Conservation (phyloP, 1,284 basidiomycete species). For the Neonothopanus nambi region DNA sequence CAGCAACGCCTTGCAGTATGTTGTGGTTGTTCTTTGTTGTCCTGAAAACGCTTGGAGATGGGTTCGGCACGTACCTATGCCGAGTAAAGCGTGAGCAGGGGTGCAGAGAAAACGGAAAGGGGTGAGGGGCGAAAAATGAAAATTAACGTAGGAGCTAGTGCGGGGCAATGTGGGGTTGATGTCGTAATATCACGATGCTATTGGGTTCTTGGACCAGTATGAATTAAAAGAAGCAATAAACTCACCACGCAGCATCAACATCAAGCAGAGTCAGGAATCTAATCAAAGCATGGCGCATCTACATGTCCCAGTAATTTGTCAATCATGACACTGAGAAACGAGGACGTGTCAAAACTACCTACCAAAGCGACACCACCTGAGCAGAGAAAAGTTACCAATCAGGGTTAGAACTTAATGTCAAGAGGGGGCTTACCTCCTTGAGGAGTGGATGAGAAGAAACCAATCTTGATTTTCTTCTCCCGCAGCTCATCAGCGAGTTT, state of each 20-base stretch:
- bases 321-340: conserved; percentile 3
- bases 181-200: conserved; percentile 13
- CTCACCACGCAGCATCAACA: conserved; percentile 79
- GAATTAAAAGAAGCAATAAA: conserved; percentile 11
- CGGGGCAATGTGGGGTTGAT: conserved; percentile 1
- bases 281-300: conserved; percentile 90
- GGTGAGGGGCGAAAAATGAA: conserved; percentile 5
- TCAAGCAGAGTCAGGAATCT: conserved; percentile 78
- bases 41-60: conserved; percentile 83
- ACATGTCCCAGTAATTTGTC: conserved; percentile 25
- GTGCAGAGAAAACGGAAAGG: conserved; percentile 4
- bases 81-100: background rate
- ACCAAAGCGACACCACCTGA: conserved; percentile 85
- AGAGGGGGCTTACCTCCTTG: conserved; percentile 66
- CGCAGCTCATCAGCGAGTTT: conserved; percentile 81
- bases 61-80: conserved; percentile 82
- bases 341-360: conserved; percentile 30
- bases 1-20: conserved; percentile 83
- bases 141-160: background rate
- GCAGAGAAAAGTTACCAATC: conserved; percentile 21
- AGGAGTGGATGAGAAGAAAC: conserved; percentile 88
- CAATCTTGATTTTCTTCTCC: conserved; percentile 81
- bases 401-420: conserved; percentile 12
- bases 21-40: conserved; percentile 94
- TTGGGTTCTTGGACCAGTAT: conserved; percentile 11